These are phyloP conservation scores for Gonapodya prolifera DNA, from an alignment of 192 early-diverging fungal genomes.

Conservation along the genomic window DNA sequence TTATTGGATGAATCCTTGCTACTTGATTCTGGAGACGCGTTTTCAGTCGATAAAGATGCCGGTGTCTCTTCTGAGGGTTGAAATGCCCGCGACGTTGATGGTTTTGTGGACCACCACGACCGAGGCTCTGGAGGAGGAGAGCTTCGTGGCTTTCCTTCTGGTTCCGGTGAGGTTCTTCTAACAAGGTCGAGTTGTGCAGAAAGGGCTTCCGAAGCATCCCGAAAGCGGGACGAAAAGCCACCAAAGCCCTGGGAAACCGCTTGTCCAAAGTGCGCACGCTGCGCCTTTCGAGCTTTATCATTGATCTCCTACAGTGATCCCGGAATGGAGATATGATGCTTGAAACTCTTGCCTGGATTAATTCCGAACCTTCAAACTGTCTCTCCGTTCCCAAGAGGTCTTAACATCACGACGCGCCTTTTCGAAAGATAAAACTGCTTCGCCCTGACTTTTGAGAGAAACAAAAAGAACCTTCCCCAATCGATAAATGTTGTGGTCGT, in stretches of 20 bases:
- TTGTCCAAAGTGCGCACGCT: not conserved
- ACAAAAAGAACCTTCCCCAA: not conserved
- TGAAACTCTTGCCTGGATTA: not conserved
- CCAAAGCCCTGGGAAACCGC: not conserved
- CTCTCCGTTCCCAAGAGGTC: not conserved
- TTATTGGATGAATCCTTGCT: not conserved
- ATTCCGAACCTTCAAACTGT: not conserved
- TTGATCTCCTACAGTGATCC: not conserved
- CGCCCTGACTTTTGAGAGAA: not conserved
- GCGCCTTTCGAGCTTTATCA: not conserved
- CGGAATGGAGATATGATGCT: not conserved
- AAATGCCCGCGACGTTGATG: not conserved
- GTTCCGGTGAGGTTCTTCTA: not conserved
- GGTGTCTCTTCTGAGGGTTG: not conserved
- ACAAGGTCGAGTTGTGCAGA: not conserved
- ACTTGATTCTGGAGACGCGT: not conserved
- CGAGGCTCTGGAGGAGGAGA: not conserved
- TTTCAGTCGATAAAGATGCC: not conserved
- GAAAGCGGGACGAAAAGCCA: not conserved
- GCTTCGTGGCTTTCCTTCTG: not conserved
- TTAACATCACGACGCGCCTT: not conserved
- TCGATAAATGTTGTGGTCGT: not conserved
- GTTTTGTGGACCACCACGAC: not conserved
- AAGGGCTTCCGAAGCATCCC: not conserved
- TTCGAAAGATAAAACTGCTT: not conserved